These are phyloP conservation scores for Rhytidiadelphus loreus DNA, from an alignment of 225 moss, liverwort and hornwort species.

Conservation along the genomic window DNA sequence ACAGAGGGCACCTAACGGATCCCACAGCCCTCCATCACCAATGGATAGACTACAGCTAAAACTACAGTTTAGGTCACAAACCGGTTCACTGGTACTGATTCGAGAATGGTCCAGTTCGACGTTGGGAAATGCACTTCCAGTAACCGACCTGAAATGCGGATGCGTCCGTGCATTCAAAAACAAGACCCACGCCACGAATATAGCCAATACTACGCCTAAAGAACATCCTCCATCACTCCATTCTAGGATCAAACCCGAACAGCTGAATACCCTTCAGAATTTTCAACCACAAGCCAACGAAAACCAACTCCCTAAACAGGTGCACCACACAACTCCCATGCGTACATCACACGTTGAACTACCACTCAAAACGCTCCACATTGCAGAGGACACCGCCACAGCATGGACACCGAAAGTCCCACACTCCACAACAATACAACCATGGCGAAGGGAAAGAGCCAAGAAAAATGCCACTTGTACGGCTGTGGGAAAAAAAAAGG, in stretches of 20 bases:
- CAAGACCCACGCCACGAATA: not conserved
- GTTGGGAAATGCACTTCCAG: not conserved
- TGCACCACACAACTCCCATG: not conserved
- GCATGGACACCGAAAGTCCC: not conserved
- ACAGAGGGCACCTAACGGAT: no score
- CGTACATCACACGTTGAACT: not conserved
- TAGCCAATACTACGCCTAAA: no score
- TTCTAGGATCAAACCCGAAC: not conserved
- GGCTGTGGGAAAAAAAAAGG: not conserved
- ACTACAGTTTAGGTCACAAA: no score
- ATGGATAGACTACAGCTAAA: not conserved
- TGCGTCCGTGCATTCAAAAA: not conserved
- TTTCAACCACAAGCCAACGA: no score
- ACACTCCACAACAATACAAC: not conserved
- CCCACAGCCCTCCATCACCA: not conserved
- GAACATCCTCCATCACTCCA: no score
- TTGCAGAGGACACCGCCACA: not conserved
- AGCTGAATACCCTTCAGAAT: not conserved
- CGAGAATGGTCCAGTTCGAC: not conserved
- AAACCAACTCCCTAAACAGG: not conserved
- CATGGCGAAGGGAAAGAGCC: not conserved
- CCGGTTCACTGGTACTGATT: no score
- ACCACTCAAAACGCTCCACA: not conserved
- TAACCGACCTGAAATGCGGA: not conserved
- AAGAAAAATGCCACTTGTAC: not conserved